These are phyloP conservation scores for Claviceps sp. DNA, from an alignment of 2,329 filamentous ascomycete genomes.

Conservation along the genomic window DNA sequence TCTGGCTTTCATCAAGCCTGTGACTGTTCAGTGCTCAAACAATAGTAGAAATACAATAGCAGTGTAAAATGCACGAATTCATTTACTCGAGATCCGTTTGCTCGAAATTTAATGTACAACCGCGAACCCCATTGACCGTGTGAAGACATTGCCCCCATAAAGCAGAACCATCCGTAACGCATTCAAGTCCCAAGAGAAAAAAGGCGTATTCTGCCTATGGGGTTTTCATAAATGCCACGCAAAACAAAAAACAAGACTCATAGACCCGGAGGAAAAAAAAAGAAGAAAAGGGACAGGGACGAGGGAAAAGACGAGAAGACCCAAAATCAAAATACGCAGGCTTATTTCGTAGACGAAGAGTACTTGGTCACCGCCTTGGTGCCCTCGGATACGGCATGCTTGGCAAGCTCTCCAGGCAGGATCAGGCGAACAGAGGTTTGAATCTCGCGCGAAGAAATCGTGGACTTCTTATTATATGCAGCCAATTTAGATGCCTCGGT, in stretches of 20 bases:
- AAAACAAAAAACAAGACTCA: slow-evolving; percentile 15
- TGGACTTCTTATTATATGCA: slow-evolving; percentile 99
- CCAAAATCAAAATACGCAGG: slow-evolving; percentile 33
- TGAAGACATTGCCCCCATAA: slow-evolving; percentile 57
- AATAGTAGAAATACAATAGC: not conserved
- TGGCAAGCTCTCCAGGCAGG: slow-evolving; percentile 94
- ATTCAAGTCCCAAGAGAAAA: slow-evolving; percentile 46
- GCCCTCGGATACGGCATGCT: slow-evolving; percentile 98
- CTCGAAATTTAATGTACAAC: slow-evolving; percentile 60
- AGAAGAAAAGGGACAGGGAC: no score
- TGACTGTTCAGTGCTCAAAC: no score
- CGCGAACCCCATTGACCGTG: slow-evolving; percentile 55
- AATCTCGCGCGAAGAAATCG: slow-evolving; percentile 98
- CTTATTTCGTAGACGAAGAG: slow-evolving; percentile 98
- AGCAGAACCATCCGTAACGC: slow-evolving; percentile 60
- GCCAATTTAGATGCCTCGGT: slow-evolving; percentile 98
- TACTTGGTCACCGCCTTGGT: slow-evolving; percentile 99
- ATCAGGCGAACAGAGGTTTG: slow-evolving; percentile 98
- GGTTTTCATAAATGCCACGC: slow-evolving; percentile 44
- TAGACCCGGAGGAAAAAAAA: not conserved
- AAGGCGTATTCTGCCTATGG: slow-evolving; percentile 22
- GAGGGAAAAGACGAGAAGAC: slow-evolving; percentile 29
- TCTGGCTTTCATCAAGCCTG: not conserved
- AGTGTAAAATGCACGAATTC: slow-evolving; percentile 46
- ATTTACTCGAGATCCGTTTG: slow-evolving; percentile 48